Percentiles rank a stretch among this genome's conserved stretches.
Conservation (phyloP, 2,329 filamentous ascomycete genomes). For the Colletotrichum sp. region DNA sequence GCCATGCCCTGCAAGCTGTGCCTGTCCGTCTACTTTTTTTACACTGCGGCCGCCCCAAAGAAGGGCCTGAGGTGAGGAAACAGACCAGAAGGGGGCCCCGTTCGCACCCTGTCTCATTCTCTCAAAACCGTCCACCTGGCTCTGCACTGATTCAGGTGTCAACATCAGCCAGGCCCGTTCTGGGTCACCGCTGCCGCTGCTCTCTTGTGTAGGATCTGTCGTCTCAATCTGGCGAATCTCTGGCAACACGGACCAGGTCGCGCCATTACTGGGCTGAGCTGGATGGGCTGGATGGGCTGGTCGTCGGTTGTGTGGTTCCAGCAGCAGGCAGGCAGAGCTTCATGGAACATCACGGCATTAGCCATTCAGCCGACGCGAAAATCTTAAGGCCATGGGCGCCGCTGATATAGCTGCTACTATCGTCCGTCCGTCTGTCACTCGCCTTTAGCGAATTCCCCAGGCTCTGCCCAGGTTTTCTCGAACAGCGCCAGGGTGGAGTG, state of each 20-base stretch:
- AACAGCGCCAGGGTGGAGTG: constrained; percentile 24
- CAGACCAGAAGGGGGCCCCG: not conserved
- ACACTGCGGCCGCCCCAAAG: not conserved
- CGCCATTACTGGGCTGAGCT: constrained; percentile 26
- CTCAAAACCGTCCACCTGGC: constrained; percentile 6
- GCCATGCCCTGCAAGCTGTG: not conserved
- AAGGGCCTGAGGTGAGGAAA: not conserved
- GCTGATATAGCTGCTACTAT: constrained; percentile 35
- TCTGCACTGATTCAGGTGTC: constrained; percentile 15
- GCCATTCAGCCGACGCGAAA: constrained; percentile 51
- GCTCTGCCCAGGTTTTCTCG: constrained; percentile 6
- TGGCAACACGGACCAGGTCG: constrained; percentile 28
- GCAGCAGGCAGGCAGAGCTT: not conserved
- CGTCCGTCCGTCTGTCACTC: constrained; percentile 34
- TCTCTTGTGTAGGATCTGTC: not conserved
- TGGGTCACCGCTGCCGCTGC: not conserved
- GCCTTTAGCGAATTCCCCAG: constrained; percentile 29
- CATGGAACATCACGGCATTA: constrained; percentile 46
- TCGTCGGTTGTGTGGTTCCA: constrained; percentile 31
- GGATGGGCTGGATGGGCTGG: constrained; percentile 31
- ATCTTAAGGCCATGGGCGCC: constrained; percentile 40
- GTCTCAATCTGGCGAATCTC: constrained; percentile 23
- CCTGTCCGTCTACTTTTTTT: not conserved
- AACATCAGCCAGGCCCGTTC: constrained; percentile 3
- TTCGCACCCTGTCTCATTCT: constrained; percentile 11